Evolutionary conservation across 192 early-diverging fungal genomes (phyloP), one percentile per base, ranked within the genome.

Genomic region (Lobosporangium transversale): DNA sequence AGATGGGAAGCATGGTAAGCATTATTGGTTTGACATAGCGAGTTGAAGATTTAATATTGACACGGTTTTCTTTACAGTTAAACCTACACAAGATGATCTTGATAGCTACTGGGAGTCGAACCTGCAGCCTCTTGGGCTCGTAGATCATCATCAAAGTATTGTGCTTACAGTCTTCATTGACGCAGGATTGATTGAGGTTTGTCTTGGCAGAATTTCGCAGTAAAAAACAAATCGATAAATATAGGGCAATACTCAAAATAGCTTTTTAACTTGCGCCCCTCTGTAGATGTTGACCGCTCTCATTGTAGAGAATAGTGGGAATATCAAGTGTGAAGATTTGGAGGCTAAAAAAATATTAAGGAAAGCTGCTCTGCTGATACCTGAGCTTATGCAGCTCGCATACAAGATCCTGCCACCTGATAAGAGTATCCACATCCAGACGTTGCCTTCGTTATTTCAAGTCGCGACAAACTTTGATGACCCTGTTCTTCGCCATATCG

Each of bases 141-240:
- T 90, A 1, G 89, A 91, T 51, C 89, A 94, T 60, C 90, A 90
- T 74, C 82, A 89, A 20, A 86, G 84, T 37, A 80, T 94, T 10
- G 79, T 92, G 5, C 62, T 95, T 9, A 86, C 90, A 1, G 84
- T 90, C n/a, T 92, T 95, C 68, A 87, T 94, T 35, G 91, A 94
- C 23, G 80, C 83, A 50, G 90, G 92, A 12, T 62, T 95, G 31
- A 68, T 92, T 23, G 81, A 82, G 59, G 81, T 82, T 63, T 37
- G 71, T 80, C 30, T 78, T 80, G 26, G 36, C 20, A 4, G 4
- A 30, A 12, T 29, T 8, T 26, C 26, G 27, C 15, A 8, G 27
- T n/a, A 18, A 20, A 6, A 37, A 69, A 24, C 35, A 17, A 30
- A 24, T 30, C 0, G 7, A 42, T 32, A 36, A n/a, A n/a, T n/a